Evolutionary conservation across 371 early-diverging fungal species (phyloP).

Genomic region (Polyrhizophydium stewartii): DNA sequence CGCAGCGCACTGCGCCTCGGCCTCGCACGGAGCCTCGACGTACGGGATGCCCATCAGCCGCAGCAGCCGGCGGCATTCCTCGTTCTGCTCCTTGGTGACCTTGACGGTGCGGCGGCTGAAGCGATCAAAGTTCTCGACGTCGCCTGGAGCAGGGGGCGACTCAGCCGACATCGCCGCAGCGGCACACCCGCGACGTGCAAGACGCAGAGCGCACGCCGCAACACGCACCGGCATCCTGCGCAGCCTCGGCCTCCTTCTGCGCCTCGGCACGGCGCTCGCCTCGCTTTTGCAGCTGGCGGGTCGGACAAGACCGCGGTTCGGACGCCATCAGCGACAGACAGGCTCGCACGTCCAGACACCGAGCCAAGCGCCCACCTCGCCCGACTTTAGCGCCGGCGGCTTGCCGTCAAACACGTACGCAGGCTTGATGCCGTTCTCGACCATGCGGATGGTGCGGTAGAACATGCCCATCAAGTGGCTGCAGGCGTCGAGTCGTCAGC

Average conservation of each 20-base stretch:
- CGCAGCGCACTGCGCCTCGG: conserved; percentile 99
- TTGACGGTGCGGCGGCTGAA: conserved; percentile 91
- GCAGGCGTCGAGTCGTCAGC: neutral
- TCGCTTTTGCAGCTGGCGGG: conserved; percentile 75
- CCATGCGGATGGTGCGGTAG: conserved; percentile 98
- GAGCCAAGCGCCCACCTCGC: conserved; percentile 60
- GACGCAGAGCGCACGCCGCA: no score
- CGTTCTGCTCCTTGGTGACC: conserved; percentile 93
- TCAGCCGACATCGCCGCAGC: neutral
- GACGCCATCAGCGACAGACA: neutral
- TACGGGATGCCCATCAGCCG: conserved; percentile 97
- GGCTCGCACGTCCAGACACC: neutral
- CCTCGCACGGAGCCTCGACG: conserved; percentile 97
- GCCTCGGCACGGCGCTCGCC: conserved; percentile 85
- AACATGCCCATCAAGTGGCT: conserved; percentile 98
- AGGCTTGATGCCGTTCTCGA: conserved; percentile 97
- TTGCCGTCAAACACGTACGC: conserved; percentile 99
- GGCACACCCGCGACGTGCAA: neutral
- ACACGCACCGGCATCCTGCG: conserved; percentile 33
- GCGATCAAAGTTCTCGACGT: conserved; percentile 82
- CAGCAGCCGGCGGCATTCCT: conserved; percentile 90
- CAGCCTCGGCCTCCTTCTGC: conserved; percentile 66
- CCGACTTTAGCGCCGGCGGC: conserved; percentile 94
- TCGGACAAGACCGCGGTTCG: neutral
- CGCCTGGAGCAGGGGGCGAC: conserved; percentile 41